These are phyloP conservation scores for Cylindrotheca closterium DNA, from an alignment of 108 stramenopile genomes.

Conservation along the genomic window DNA sequence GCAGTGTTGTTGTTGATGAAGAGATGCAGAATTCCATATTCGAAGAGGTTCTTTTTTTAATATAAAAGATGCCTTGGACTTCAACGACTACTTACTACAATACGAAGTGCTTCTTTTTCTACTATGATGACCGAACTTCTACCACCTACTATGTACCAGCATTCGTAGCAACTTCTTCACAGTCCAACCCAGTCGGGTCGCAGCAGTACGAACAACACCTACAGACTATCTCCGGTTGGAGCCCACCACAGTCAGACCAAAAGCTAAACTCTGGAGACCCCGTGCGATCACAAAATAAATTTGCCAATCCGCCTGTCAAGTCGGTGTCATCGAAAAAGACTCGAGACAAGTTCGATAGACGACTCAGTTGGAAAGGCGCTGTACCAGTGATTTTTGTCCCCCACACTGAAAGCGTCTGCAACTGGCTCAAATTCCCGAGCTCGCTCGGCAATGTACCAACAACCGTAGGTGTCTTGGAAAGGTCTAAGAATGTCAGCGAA, in stretches of 20 bases:
- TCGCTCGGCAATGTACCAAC: conserved; percentile 32
- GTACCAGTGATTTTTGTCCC: conserved; percentile 24
- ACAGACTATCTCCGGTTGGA: not conserved
- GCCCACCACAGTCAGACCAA: not conserved
- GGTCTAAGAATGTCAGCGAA: not conserved
- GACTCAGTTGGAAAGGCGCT: conserved; percentile 29
- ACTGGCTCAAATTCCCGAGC: conserved; percentile 24
- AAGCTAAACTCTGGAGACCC: not conserved
- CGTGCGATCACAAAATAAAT: not conserved
- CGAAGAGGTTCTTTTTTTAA: no score
- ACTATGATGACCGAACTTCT: no score
- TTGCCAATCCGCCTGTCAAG: not conserved
- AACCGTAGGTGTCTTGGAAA: not conserved
- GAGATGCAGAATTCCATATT: no score
- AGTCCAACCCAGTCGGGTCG: not conserved
- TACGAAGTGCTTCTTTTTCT: no score
- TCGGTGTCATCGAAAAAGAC: not conserved
- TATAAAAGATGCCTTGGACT: no score
- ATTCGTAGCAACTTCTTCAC: no score
- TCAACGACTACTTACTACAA: no score
- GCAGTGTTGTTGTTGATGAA: no score
- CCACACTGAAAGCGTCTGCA: conserved; percentile 11
- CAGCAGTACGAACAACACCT: not conserved
- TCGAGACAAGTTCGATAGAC: not conserved
- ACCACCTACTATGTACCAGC: no score